Conservation (phyloP, 1,139 yeast species). For the Kodamaea sp. region DNA sequence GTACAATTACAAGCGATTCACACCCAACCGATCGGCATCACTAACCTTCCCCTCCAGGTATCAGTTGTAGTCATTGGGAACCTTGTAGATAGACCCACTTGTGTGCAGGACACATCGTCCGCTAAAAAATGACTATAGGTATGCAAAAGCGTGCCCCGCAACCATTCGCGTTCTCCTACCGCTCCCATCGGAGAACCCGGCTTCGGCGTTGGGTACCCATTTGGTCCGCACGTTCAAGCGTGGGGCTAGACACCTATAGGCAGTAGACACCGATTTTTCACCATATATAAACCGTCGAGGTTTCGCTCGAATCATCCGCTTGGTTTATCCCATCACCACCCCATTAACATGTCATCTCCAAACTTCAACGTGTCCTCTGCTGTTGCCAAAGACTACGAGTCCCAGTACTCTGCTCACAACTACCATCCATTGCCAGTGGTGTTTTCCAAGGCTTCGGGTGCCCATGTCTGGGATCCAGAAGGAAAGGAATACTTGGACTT, state of each 20-base stretch:
- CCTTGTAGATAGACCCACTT: too few species aligned
- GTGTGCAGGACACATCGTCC: too few species aligned
- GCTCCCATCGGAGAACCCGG: background rate
- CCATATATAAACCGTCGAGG: background rate
- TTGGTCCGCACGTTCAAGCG: conserved; percentile 1
- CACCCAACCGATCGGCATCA: too few species aligned
- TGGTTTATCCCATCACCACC: too few species aligned
- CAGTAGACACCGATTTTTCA: conserved; percentile 14
- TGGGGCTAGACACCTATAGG: conserved; percentile 16
- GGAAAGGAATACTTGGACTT: conserved; percentile 87
- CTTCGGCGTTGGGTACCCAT: conserved; percentile 10
- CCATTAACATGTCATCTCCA: conserved; percentile 18
- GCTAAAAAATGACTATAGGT: too few species aligned
- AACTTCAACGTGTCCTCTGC: conserved; percentile 56
- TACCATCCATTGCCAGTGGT: conserved; percentile 97
- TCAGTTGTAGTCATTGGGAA: too few species aligned
- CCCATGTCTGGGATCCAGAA: conserved; percentile 98
- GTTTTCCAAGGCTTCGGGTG: conserved; percentile 81
- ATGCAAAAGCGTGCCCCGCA: too few species aligned
- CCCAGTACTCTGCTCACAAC: conserved; percentile 89
- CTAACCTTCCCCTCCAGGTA: too few species aligned
- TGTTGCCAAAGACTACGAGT: conserved; percentile 69
- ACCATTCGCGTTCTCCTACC: background rate
- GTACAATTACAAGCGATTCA: too few species aligned
- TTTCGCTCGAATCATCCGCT: background rate